Base-by-base conservation (phyloP, 352 stramenopile genomes). In the Phytophthora europaea region DNA sequence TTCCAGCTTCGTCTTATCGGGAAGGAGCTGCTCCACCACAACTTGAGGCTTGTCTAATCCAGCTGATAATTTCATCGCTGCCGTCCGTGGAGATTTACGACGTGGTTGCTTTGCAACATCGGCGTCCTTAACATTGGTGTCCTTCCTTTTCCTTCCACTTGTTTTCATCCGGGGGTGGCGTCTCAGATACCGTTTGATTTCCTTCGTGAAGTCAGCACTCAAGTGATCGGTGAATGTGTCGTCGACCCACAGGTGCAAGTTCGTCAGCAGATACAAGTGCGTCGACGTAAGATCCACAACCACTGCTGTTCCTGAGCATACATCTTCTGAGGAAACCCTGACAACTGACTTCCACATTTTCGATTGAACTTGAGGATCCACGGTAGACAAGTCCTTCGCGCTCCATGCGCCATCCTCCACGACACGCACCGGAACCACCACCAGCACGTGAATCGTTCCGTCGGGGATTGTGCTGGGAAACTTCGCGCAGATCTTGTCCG, bases 321-420 rank as follows among this genome's bases (percentile, higher is more conserved):
- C 38, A 38, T 52, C 62, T 54, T 63, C 59, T 26, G 53, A 76
- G n/a, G 75, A 73, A 55, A 76, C 45, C 54, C 48, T 72, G 26
- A 76, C 71, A 74, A 82, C 65, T 62, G 74, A 81, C 65, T 78
- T 81, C 70, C 74, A 81, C 34, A 78, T 28, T 36, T 26, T 26
- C 23, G 23, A 26, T 26, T 26, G 23, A 26, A 26, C 23, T 26
- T 26, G 23, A 70, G 54, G 48, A 67, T 58, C 62, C 67, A 72
- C 45, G 18, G 67, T 76, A 16, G 22, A 65, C 23, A 73, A 76
- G 22, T 75, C 61, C 56, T 61, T 22, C 34, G 45, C 48, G 67
- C 50, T 71, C 65, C 65, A 68, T 55, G 26, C 31, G 48, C 3
- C 33, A 31, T 61, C 16, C 50, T 61, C 51, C 33, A 16, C 43